Evolutionary conservation across 1,284 basidiomycete genomes (phyloP).

Genomic region (Somion occarium): DNA sequence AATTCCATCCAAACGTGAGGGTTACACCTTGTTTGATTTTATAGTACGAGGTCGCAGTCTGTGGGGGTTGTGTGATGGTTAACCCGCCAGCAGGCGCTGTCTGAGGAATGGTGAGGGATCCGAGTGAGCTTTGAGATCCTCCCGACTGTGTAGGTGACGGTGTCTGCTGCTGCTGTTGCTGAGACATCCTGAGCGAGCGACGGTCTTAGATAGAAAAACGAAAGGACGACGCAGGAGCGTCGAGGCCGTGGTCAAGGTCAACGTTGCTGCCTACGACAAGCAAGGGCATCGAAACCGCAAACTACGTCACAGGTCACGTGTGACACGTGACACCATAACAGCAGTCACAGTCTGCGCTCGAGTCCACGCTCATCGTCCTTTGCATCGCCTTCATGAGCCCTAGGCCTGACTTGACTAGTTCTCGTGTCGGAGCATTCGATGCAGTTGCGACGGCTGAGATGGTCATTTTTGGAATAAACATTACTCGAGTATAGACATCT

Average conservation of each 20-base stretch:
- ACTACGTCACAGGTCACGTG: background rate
- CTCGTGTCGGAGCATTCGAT: no score
- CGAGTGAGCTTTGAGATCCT: background rate
- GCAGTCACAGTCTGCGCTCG: background rate
- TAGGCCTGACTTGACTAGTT: no score
- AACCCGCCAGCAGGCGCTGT: conserved; percentile 63
- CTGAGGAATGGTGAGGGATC: conserved; percentile 36
- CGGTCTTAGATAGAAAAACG: background rate
- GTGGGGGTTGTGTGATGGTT: conserved; percentile 75
- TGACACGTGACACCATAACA: conserved; percentile 1
- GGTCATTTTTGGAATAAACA: no score
- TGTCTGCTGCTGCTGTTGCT: background rate
- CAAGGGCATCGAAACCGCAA: background rate
- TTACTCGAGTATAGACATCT: no score
- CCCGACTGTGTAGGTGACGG: background rate
- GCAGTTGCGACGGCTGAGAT: no score
- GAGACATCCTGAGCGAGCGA: background rate
- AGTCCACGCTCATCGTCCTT: no score
- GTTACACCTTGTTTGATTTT: conserved; percentile 76
- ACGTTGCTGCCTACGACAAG: conserved; percentile 6
- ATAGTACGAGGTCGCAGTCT: conserved; percentile 79
- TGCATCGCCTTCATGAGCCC: no score
- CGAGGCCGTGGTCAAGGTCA: conserved; percentile 4
- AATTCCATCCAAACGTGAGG: conserved; percentile 92
- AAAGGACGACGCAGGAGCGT: conserved; percentile 3